Evolutionary conservation across 2,329 filamentous ascomycete genomes (phyloP).

Genomic region (Phaeoacremonium minimum): DNA sequence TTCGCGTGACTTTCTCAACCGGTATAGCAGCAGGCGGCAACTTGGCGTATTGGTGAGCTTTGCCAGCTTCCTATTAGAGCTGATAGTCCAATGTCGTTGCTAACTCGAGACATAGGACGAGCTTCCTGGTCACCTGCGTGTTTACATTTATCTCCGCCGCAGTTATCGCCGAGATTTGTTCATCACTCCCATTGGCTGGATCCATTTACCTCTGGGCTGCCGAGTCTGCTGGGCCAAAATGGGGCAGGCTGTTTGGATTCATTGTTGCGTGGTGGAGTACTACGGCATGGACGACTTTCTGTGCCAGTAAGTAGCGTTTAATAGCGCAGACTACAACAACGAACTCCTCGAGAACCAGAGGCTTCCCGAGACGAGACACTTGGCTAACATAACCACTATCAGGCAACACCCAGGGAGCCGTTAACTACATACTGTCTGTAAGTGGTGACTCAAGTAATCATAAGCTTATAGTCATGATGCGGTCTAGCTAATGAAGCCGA

Average conservation of each 20-base stretch:
- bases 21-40: constrained; percentile 58
- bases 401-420: constrained; percentile 45
- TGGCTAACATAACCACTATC: neutral
- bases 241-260: constrained; percentile 52
- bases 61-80: too few relatives aligned
- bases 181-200: constrained; percentile 52
- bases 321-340: too few relatives aligned
- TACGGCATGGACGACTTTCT: constrained; percentile 57
- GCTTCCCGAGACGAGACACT: too few relatives aligned
- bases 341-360: too few relatives aligned
- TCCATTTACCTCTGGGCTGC: constrained; percentile 61
- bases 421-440: constrained; percentile 49
- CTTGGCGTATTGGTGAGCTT: constrained; percentile 55
- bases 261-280: constrained; percentile 63
- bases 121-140: constrained; percentile 53
- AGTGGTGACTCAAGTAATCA: constrained; percentile 10
- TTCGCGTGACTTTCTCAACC: constrained; percentile 58
- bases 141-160: constrained; percentile 59
- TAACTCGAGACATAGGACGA: constrained; percentile 39
- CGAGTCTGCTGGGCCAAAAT: constrained; percentile 50
- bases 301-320: constrained; percentile 42
- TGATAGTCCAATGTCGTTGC: too few relatives aligned
- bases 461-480: neutral
- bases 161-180: constrained; percentile 57
- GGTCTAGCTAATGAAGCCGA: neutral